A percentile compares a stretch with the other conserved stretches of the same genome.
Evolutionary conservation across 768 basidiomycete genomes (phyloP).

Genomic region (Panaeolus cyanescens): DNA sequence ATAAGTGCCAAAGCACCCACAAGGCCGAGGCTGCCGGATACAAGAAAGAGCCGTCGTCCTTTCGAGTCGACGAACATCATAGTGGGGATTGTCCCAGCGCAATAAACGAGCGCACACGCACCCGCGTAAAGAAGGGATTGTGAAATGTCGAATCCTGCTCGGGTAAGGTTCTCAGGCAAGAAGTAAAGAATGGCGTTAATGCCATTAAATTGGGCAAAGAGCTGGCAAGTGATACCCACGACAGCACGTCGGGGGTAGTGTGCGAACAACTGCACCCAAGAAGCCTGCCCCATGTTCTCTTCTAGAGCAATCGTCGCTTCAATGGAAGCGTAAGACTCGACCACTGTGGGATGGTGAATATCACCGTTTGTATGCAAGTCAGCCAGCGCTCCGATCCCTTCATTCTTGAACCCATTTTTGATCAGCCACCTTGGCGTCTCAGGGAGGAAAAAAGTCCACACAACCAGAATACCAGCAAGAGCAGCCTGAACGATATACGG

Average conservation of each 20-base stretch:
- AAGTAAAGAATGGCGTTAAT: constrained; percentile 62
- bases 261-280: constrained; percentile 52
- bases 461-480: constrained; percentile 46
- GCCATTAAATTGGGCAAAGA: constrained; percentile 57
- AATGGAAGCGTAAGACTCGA: constrained; percentile 47
- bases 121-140: constrained; percentile 47
- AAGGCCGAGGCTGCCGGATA: constrained; percentile 46
- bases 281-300: constrained; percentile 26
- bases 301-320: constrained; percentile 35
- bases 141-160: constrained; percentile 47
- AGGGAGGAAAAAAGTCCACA: constrained; percentile 50
- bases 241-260: constrained; percentile 50
- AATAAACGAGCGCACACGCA: constrained; percentile 48
- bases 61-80: constrained; percentile 55
- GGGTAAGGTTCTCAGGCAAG: constrained; percentile 52
- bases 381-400: constrained; percentile 54
- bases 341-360: constrained; percentile 39
- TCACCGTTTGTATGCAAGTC: constrained; percentile 58
- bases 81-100: constrained; percentile 51
- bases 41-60: constrained; percentile 52
- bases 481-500: constrained; percentile 56
- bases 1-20: constrained; percentile 48
- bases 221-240: constrained; percentile 57
- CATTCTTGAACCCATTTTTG: constrained; percentile 50
- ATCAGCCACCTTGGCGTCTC: constrained; percentile 59